Conservation (phyloP, 371 early-diverging fungal species). For the Aphelidium insulamus region DNA sequence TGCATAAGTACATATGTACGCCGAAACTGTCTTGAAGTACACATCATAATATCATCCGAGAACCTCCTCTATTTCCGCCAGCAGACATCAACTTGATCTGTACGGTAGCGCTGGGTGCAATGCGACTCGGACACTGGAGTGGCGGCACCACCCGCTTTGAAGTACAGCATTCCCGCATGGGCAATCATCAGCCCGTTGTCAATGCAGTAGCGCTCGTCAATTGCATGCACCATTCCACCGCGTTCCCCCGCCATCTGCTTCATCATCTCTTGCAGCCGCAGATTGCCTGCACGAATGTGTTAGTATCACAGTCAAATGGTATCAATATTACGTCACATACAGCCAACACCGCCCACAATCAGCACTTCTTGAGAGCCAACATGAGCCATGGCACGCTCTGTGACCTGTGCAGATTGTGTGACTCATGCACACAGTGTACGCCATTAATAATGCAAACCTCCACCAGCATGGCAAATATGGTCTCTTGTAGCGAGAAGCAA, state of each 20-base stretch:
- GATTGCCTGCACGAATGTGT: slow-evolving; percentile 29
- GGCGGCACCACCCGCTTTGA: slow-evolving; percentile 11
- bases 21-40: no score
- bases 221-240: slow-evolving; percentile 74
- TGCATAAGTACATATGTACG: no score
- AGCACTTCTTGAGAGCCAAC: slow-evolving; percentile 80
- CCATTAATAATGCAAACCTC: no score
- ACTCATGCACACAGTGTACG: no score
- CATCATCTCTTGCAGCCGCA: slow-evolving; percentile 97
- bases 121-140: no score
- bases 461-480: slow-evolving; percentile 94
- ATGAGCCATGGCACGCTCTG: slow-evolving; percentile 99
- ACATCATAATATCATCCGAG: no score
- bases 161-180: slow-evolving; percentile 57
- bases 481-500: slow-evolving; percentile 97
- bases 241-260: slow-evolving; percentile 81
- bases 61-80: no score
- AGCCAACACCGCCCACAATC: slow-evolving; percentile 98
- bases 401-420: no score
- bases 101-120: no score
- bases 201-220: slow-evolving; percentile 94
- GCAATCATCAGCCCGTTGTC: slow-evolving; percentile 99
- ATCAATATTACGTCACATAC: slow-evolving; percentile 19
- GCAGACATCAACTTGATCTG: no score
- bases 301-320: not conserved